Evolutionary conservation across 2,329 filamentous ascomycete species (phyloP), one percentile per base, ranked within the genome.

Genomic region (Fusarium verrucosum): DNA sequence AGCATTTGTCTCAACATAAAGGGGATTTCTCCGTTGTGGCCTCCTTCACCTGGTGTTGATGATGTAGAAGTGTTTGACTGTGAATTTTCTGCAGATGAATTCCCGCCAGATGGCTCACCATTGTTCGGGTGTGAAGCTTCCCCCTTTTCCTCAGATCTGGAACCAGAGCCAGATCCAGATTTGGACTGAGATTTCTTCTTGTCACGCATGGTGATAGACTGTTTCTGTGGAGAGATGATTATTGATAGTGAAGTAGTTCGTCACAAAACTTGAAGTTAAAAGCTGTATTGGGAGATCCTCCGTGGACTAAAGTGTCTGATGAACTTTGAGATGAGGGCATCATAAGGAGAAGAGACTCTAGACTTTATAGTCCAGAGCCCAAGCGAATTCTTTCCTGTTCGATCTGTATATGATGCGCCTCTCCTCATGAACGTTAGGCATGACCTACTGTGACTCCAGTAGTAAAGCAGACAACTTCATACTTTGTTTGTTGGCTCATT

Each of bases 401-500:
- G 19, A 17, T 28, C 20, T 40, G 14, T 19, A 49, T 8, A 13
- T n/a, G 23, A 25, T 61, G 41, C 10, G 26, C 19, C 23, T 40
- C 20, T 26, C 42, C 16, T 37, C 26, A 49, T 19, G 3, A 36
- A 38, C 52, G 35, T 44, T 25, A 51, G 11, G 32, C 20, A 10
- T 41, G 20, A 25, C 37, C 38, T 54, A 26, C 44, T 26, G 23
- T 40, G 17, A 36, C 33, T 41, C 33, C 19, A 19, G 52, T 42
- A 4, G 17, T 46, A 28, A 20, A 43, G 6, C 19, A 47, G 37
- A 49, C 35, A 38, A 17, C 25, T 22, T 37, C n/a, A 49, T 63
- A 47, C 37, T 33, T 28, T 37, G 25, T 45, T 64, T 44, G 38
- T 26, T 38, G 32, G 50, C 23, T 51, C 19, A 9, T 41, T 41